phyloP scores from a whole-genome alignment of 441 rosid genomes.

The Erodium texanum region DNA sequence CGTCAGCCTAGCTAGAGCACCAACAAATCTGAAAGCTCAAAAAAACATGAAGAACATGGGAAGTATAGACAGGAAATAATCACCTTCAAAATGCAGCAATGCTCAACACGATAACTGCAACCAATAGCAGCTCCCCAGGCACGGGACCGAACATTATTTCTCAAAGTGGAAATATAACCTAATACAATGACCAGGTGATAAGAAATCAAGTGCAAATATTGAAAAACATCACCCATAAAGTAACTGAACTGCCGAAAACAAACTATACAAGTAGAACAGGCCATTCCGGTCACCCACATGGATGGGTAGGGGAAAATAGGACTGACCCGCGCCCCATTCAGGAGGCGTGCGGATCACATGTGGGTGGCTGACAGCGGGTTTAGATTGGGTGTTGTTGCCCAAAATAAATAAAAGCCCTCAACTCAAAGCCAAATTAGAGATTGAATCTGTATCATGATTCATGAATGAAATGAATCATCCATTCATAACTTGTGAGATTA shows the following conservation, averaged over 20 bases:
- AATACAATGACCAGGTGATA: constrained; percentile 14
- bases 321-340: no score
- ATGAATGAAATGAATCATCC: no score
- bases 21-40: neutral
- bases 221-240: neutral
- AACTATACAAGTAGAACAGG: neutral
- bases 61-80: constrained; percentile 5
- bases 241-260: neutral
- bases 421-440: no score
- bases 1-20: neutral
- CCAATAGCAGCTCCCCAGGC: constrained; percentile 99
- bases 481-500: no score
- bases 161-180: constrained; percentile 87
- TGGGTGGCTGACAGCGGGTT: no score
- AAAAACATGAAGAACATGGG: constrained; percentile 7
- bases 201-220: neutral
- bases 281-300: no score
- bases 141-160: constrained; percentile 98
- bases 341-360: no score
- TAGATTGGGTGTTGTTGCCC: no score
- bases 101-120: constrained; percentile 88
- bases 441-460: no score
- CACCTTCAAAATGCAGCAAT: constrained; percentile 96
- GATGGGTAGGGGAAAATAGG: no score
- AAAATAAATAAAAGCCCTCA: no score